These are phyloP conservation scores for Colletotrichum kahawae DNA, from an alignment of 2,329 filamentous ascomycete species.

Conservation along the genomic window DNA sequence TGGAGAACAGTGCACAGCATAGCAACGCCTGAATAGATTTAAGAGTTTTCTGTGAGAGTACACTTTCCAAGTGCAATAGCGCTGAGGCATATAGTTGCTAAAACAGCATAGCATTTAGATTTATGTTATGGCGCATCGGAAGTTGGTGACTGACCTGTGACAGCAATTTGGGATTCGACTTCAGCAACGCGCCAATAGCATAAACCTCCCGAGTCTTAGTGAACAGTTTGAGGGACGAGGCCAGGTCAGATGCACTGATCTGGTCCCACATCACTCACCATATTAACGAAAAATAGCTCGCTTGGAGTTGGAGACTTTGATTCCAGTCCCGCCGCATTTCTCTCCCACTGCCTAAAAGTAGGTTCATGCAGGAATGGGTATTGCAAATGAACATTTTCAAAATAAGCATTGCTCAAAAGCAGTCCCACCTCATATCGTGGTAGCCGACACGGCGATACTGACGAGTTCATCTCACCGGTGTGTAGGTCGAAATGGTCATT, in stretches of 20 bases:
- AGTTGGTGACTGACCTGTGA: slow-evolving; percentile 14
- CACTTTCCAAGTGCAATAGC: slow-evolving; percentile 22
- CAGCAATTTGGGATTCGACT: background rate
- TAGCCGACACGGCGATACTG: background rate
- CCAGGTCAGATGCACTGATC: background rate
- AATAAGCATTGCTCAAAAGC: slow-evolving; percentile 34
- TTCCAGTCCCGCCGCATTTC: slow-evolving; percentile 16
- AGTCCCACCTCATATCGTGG: background rate
- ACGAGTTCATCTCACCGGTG: background rate
- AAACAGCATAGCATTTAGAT: background rate
- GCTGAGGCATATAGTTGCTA: slow-evolving; percentile 25
- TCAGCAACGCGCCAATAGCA: slow-evolving; percentile 17
- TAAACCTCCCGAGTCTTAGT: slow-evolving; percentile 13
- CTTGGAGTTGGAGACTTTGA: background rate
- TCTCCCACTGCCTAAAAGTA: slow-evolving; percentile 35
- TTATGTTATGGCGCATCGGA: background rate
- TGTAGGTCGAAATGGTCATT: background rate
- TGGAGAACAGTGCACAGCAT: slow-evolving; percentile 31
- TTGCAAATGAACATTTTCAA: slow-evolving; percentile 40
- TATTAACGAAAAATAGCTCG: slow-evolving; percentile 25
- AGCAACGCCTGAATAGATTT: slow-evolving; percentile 32
- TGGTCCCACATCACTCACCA: background rate
- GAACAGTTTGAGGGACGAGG: background rate
- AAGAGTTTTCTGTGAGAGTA: slow-evolving; percentile 25
- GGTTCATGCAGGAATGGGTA: slow-evolving; percentile 41